Conservation (phyloP, 1,284 basidiomycete species). For the Naganishia sp. region DNA sequence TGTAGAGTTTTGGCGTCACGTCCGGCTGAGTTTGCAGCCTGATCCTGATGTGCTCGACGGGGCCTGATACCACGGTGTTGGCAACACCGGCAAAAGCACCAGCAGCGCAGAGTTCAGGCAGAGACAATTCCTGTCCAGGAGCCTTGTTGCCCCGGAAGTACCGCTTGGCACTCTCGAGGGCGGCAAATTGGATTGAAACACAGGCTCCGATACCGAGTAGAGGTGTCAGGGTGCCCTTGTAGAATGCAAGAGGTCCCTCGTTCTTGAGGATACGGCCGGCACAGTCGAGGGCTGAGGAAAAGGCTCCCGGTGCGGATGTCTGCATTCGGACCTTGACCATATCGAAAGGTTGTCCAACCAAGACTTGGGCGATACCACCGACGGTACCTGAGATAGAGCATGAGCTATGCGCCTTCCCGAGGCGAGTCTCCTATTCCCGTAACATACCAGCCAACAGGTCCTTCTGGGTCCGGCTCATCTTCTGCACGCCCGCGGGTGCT, state of each 20-base stretch:
- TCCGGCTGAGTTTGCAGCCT: constrained; percentile 85
- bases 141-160: constrained; percentile 58
- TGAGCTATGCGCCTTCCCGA: background rate
- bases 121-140: constrained; percentile 40
- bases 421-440: too few relatives aligned
- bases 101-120: constrained; percentile 36
- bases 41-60: constrained; percentile 97
- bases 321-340: constrained; percentile 82
- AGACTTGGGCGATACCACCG: constrained; percentile 28
- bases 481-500: constrained; percentile 37
- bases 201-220: constrained; percentile 84
- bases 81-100: constrained; percentile 61
- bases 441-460: constrained; percentile 78
- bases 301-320: constrained; percentile 87
- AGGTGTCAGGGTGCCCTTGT: constrained; percentile 95
- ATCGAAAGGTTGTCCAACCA: constrained; percentile 29
- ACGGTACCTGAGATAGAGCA: constrained; percentile 14
- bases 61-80: constrained; percentile 89
- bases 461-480: constrained; percentile 58
- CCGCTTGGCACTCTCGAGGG: constrained; percentile 86
- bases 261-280: constrained; percentile 82
- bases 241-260: constrained; percentile 92
- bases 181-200: constrained; percentile 96
- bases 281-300: constrained; percentile 83
- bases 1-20: constrained; percentile 65